Evolutionary conservation across 495 filamentous ascomycete species (phyloP).

Genomic region (Lasiosphaeriaceae sp.): DNA sequence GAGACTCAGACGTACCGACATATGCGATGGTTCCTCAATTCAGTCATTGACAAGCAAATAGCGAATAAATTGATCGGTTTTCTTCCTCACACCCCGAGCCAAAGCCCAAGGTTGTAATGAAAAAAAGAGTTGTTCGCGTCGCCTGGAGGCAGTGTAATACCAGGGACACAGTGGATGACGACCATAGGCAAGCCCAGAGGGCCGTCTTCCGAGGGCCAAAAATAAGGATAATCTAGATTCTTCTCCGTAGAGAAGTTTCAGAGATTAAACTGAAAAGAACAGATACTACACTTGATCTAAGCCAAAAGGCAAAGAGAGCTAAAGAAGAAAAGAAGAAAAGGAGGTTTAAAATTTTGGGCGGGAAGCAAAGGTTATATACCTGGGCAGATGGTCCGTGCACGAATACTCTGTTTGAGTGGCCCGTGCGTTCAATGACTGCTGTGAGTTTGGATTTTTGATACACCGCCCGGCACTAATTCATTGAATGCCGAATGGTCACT

Average conservation of each 20-base stretch:
- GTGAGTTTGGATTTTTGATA: too few species aligned
- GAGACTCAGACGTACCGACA: background rate
- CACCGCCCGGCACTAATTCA: too few species aligned
- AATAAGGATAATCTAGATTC: conserved; percentile 85
- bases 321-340: conserved; percentile 23
- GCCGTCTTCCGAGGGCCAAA: conserved; percentile 42
- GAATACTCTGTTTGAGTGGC: background rate
- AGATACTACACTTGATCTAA: conserved; percentile 99
- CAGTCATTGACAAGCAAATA: background rate
- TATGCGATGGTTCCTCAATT: background rate
- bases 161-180: conserved; percentile 69
- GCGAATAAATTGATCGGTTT: background rate
- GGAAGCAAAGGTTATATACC: background rate
- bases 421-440: too few species aligned
- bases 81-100: conserved; percentile 20
- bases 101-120: conserved; percentile 16
- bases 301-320: conserved; percentile 61
- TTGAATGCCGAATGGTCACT: too few species aligned
- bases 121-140: conserved; percentile 65
- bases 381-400: background rate
- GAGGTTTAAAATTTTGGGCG: background rate
- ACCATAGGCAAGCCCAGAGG: conserved; percentile 75
- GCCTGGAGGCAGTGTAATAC: conserved; percentile 83
- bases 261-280: conserved; percentile 98
- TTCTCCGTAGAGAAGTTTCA: conserved; percentile 63